Conservation (phyloP, 108 stramenopile species). For the Schizochytrium sp. region DNA sequence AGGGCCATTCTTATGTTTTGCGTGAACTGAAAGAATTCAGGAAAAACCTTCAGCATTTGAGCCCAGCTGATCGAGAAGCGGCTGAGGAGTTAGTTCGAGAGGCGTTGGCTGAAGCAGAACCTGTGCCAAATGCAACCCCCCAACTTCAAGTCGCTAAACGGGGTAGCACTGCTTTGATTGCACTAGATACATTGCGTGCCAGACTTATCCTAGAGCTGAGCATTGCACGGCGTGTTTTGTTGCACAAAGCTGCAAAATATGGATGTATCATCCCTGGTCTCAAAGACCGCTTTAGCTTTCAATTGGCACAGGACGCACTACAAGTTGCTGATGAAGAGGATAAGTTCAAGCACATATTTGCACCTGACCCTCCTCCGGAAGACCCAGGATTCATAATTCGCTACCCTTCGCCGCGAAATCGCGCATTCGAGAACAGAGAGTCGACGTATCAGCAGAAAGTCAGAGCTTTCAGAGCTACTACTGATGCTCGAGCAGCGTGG, state of each 20-base stretch:
- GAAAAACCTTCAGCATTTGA: neutral
- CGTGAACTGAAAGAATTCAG: conserved; percentile 1
- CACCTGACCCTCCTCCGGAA: neutral
- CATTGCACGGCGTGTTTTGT: conserved; percentile 1
- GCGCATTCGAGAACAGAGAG: neutral
- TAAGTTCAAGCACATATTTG: conserved; percentile 28
- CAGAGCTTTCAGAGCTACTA: neutral
- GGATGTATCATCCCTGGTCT: neutral
- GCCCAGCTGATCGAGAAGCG: neutral
- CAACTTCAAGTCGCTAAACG: too few relatives aligned
- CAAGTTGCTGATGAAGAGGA: neutral
- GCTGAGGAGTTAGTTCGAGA: neutral
- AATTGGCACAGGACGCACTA: neutral
- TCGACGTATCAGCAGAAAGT: neutral
- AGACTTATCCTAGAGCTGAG: conserved; percentile 27
- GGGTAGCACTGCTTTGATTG: neutral
- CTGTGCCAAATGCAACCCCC: too few relatives aligned
- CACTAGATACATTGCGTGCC: neutral
- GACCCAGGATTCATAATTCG: neutral
- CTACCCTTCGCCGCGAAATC: conserved; percentile 8
- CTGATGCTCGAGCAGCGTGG: conserved; percentile 26
- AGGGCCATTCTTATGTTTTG: neutral
- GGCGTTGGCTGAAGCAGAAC: neutral
- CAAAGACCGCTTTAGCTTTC: neutral
- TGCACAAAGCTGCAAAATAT: conserved; percentile 4